Evolutionary conservation across 257 asterid species (phyloP), one percentile per base, ranked within the genome.

Genomic region (Ligustrum vulgare): DNA sequence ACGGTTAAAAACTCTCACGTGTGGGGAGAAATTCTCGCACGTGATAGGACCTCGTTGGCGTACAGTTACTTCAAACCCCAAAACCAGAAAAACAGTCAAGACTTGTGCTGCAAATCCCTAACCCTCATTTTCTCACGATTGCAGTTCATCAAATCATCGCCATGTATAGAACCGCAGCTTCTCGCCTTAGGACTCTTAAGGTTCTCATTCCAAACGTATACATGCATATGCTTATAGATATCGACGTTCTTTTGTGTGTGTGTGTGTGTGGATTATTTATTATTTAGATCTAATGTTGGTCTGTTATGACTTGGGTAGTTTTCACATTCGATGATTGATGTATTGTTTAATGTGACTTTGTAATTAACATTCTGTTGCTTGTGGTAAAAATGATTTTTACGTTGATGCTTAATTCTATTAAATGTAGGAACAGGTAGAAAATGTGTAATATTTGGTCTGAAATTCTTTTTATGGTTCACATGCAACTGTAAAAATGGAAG

Each of bases 121-220:
- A 69, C 80, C 76, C 77, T 71, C 76, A 34, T 23, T 8, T 58
- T 20, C 69, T 22, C 74, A 36, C 36, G 56, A 35, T 20, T 56
- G 72, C 18, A 28, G 28, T 4, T 62, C 68, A 62, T 49, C 81
- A 75, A 2, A 41, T 71, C 33, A 31, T 36, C 63, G 81, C 67
- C 83, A 92, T 92, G 97, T 85, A 90, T 66, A 88, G 94, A 79
- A 60, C 87, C 28, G 86, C 94, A 35, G 83, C 94, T 63, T 89
- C 88, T 70, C 88, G 93, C 70, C 75, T 89, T 47, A 77, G 93
- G 78, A 87, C 80, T 69, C 88, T 90, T 82, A 92, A 92, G 94
- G 97, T 90, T 56, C 11, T 77, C 70, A 32, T 37, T 47, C 75
- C 72, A 49, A 43, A 67, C 66, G n/a, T 45, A 45, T 63, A 28